A percentile compares a stretch with the other conserved stretches of the same genome.
Evolutionary conservation across 2,329 filamentous ascomycete genomes (phyloP).

Genomic region (Epichloe hybrida): DNA sequence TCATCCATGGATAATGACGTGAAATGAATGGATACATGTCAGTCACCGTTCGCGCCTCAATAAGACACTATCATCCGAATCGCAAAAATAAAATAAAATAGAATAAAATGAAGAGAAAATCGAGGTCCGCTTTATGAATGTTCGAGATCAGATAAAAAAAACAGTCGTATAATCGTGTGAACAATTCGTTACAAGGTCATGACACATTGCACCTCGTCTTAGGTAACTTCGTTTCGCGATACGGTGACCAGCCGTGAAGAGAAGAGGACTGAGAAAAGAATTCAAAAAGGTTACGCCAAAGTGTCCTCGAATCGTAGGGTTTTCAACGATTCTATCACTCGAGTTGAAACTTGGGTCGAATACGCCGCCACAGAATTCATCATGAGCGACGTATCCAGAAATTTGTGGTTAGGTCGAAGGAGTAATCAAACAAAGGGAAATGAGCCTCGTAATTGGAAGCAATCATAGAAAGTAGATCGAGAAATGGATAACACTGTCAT

Average conservation of each 20-base stretch:
- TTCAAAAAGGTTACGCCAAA: not conserved
- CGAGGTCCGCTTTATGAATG: not conserved
- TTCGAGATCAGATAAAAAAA: conserved; percentile 3
- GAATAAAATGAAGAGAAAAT: not conserved
- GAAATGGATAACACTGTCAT: not conserved
- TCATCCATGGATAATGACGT: conserved; percentile 1
- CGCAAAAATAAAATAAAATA: not conserved
- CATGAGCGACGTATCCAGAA: conserved; percentile 16
- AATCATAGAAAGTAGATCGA: not conserved
- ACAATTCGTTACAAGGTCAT: conserved; percentile 19
- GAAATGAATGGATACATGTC: conserved; percentile 16
- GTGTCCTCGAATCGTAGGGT: not conserved
- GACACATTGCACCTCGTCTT: conserved; percentile 19
- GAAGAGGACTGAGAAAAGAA: conserved; percentile 15
- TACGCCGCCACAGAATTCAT: conserved; percentile 29
- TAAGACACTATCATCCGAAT: not conserved
- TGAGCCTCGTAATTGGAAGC: not conserved
- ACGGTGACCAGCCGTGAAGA: conserved; percentile 20
- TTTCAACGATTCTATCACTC: conserved; percentile 4
- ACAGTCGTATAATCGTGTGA: conserved; percentile 21
- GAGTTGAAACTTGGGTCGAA: conserved; percentile 21
- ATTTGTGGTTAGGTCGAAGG: conserved; percentile 16
- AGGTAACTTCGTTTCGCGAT: conserved; percentile 18
- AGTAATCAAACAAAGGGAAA: conserved; percentile 16
- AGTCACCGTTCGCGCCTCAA: conserved; percentile 6